Percentiles rank a stretch among this genome's conserved stretches.
Conservation (phyloP, 148 eudicot species). For the Salicornia ramosissima region DNA sequence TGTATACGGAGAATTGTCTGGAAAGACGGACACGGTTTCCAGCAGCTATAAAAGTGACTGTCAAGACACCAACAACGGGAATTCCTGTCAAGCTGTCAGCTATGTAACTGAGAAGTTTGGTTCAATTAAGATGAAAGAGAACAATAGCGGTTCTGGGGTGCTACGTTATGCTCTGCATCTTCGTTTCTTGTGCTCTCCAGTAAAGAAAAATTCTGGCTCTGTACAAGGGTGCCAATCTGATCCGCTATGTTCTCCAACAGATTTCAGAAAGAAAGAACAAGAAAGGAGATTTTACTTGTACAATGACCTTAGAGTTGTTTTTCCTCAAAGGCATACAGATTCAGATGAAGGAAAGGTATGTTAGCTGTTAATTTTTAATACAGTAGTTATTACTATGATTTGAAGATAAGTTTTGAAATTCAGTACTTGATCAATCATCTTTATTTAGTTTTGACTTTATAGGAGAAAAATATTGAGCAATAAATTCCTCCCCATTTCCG, state of each 20-base stretch:
- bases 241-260: slow-evolving; percentile 23
- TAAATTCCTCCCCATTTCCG: too few species aligned
- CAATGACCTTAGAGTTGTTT: slow-evolving; percentile 66
- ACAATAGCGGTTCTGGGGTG: slow-evolving; percentile 35
- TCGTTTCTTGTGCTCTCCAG: slow-evolving; percentile 65
- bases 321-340: slow-evolving; percentile 84
- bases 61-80: slow-evolving; percentile 18
- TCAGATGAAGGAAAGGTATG: slow-evolving; percentile 86
- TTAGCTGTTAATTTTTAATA: not conserved
- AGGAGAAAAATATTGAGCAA: too few species aligned
- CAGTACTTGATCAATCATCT: not conserved
- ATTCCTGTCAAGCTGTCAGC: slow-evolving; percentile 18
- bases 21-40: slow-evolving; percentile 11
- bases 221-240: slow-evolving; percentile 41
- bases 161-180: slow-evolving; percentile 89
- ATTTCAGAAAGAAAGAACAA: slow-evolving; percentile 21
- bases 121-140: slow-evolving; percentile 38
- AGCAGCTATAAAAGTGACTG: slow-evolving; percentile 14
- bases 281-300: slow-evolving; percentile 60
- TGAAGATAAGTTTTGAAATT: not conserved
- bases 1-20: not conserved
- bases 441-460: too few species aligned
- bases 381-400: not conserved
- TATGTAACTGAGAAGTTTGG: slow-evolving; percentile 22
- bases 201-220: slow-evolving; percentile 43